A percentile compares a stretch with the other conserved stretches of the same genome.
Conservation (phyloP, 1,284 basidiomycete genomes). For the Cerioporus squamosus region DNA sequence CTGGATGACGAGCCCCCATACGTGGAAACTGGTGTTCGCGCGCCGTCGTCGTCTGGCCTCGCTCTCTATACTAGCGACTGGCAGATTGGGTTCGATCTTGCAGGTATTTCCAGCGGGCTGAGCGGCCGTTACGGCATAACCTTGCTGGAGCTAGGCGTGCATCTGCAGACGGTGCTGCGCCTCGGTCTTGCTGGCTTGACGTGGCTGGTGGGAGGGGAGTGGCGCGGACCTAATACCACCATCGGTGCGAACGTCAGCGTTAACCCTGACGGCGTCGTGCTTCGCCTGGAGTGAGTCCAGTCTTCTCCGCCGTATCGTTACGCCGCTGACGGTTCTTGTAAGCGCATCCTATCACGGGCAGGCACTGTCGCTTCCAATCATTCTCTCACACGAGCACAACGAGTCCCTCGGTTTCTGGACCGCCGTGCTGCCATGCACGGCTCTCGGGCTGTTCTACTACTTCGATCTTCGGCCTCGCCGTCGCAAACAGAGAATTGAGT, state of each 20-base stretch:
- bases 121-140: constrained; percentile 37
- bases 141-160: constrained; percentile 34
- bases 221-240: constrained; percentile 31
- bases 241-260: constrained; percentile 37
- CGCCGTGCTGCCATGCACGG: constrained; percentile 38
- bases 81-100: constrained; percentile 34
- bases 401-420: constrained; percentile 35
- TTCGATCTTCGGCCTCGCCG: constrained; percentile 39
- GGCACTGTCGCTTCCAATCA: constrained; percentile 38
- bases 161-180: constrained; percentile 29
- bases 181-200: constrained; percentile 30
- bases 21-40: constrained; percentile 16
- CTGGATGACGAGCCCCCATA: constrained; percentile 10
- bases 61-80: constrained; percentile 32
- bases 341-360: constrained; percentile 42
- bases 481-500: constrained; percentile 36
- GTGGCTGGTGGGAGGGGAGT: constrained; percentile 34
- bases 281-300: constrained; percentile 40
- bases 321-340: constrained; percentile 1
- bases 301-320: constrained; percentile 1
- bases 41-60: constrained; percentile 36
- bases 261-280: constrained; percentile 35
- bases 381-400: constrained; percentile 37
- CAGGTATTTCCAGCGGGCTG: constrained; percentile 31
- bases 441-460: constrained; percentile 37